Conservation (phyloP, 306 rosid species). For the Cercis canadensis region DNA sequence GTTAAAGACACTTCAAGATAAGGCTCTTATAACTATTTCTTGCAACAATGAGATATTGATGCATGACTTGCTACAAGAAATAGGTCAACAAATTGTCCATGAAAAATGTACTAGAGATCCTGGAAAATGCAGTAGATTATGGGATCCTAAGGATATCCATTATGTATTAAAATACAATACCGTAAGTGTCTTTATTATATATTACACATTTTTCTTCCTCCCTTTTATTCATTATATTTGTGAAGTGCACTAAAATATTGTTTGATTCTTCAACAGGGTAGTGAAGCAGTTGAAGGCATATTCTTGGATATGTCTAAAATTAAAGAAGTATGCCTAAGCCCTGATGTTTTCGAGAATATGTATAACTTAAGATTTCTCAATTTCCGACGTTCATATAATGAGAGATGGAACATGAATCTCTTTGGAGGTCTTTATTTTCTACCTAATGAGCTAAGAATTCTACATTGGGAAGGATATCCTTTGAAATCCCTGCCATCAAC, state of each 20-base stretch:
- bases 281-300: neutral
- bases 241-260: too few species aligned
- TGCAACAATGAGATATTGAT: neutral
- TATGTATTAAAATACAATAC: neutral
- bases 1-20: neutral
- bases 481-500: neutral
- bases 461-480: neutral
- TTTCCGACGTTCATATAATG: neutral
- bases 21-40: constrained; percentile 18
- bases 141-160: neutral
- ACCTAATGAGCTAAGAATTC: neutral
- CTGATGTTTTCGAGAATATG: neutral
- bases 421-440: neutral
- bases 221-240: too few species aligned
- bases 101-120: neutral
- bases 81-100: neutral
- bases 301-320: neutral
- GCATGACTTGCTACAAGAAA: constrained; percentile 27
- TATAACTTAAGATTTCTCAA: neutral
- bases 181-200: neutral
- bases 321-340: neutral
- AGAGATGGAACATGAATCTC: neutral
- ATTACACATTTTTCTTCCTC: too few species aligned
- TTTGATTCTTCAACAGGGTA: neutral
- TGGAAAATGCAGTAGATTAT: neutral